Evolutionary conservation across 306 rosid species (phyloP).

Genomic region (Cicer judaicum): DNA sequence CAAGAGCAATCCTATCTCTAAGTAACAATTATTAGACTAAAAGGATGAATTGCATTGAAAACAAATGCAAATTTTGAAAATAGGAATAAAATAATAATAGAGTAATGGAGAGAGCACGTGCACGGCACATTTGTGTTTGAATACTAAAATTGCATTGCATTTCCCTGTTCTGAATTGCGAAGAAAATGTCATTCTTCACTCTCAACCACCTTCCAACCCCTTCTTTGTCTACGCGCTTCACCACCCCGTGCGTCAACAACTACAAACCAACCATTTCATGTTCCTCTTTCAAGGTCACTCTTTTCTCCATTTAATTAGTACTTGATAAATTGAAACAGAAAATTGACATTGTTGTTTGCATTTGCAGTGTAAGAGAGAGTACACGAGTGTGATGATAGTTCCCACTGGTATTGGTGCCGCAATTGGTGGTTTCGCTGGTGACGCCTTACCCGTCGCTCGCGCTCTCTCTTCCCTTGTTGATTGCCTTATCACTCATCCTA

Average conservation of each 20-base stretch:
- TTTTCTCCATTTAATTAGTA: background rate
- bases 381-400: slow-evolving; percentile 84
- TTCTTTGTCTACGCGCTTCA: slow-evolving; percentile 29
- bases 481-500: slow-evolving; percentile 89
- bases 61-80: no score
- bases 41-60: no score
- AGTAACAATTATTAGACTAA: no score
- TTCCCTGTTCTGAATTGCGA: background rate
- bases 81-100: no score
- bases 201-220: slow-evolving; percentile 45
- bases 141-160: background rate
- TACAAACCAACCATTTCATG: slow-evolving; percentile 46
- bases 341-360: slow-evolving; percentile 32
- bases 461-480: slow-evolving; percentile 79
- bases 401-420: slow-evolving; percentile 87
- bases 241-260: background rate
- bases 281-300: slow-evolving; percentile 55
- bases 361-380: slow-evolving; percentile 66
- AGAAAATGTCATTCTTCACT: slow-evolving; percentile 55
- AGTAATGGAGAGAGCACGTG: no score
- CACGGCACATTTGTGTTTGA: background rate
- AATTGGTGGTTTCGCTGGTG: slow-evolving; percentile 92
- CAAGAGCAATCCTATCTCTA: no score
- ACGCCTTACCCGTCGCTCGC: slow-evolving; percentile 86
- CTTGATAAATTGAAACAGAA: no score